Conservation (phyloP, 768 basidiomycete genomes). For the Gloeopeniophorella convolvens region DNA sequence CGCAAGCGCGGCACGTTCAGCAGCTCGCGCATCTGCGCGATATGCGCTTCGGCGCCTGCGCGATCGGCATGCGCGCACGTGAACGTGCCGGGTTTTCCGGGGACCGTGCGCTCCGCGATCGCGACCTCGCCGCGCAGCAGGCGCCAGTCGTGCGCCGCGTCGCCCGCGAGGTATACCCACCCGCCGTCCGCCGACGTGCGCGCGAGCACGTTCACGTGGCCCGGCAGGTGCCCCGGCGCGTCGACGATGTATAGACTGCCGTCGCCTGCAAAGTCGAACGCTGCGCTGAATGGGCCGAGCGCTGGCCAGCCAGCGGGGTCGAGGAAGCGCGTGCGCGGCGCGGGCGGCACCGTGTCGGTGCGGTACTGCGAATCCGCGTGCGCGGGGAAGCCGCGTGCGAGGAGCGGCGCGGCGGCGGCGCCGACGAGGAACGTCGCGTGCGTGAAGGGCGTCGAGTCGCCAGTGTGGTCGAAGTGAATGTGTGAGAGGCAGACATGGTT, state of each 20-base stretch:
- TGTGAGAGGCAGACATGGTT: conserved; percentile 10
- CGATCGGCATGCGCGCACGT: not conserved
- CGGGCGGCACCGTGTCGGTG: not conserved
- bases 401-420: not conserved
- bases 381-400: conserved; percentile 6
- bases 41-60: not conserved
- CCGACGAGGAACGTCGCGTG: conserved; percentile 16
- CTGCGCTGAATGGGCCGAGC: conserved; percentile 16
- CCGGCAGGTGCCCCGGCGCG: conserved; percentile 20
- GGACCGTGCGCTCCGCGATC: not conserved
- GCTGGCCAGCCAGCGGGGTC: not conserved
- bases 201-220: conserved; percentile 20
- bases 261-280: conserved; percentile 20
- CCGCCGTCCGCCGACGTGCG: conserved; percentile 17
- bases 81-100: not conserved
- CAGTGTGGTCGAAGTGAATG: conserved; percentile 19
- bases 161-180: conserved; percentile 18
- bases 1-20: conserved; percentile 1
- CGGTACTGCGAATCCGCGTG: not conserved
- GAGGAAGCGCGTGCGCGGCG: not conserved
- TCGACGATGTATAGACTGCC: conserved; percentile 20
- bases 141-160: conserved; percentile 11
- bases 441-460: conserved; percentile 12
- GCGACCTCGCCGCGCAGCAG: conserved; percentile 9
- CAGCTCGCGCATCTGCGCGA: not conserved